Evolutionary conservation across 164 flowering plant species (phyloP).

Genomic region (Tetrastigma voinierianum): DNA sequence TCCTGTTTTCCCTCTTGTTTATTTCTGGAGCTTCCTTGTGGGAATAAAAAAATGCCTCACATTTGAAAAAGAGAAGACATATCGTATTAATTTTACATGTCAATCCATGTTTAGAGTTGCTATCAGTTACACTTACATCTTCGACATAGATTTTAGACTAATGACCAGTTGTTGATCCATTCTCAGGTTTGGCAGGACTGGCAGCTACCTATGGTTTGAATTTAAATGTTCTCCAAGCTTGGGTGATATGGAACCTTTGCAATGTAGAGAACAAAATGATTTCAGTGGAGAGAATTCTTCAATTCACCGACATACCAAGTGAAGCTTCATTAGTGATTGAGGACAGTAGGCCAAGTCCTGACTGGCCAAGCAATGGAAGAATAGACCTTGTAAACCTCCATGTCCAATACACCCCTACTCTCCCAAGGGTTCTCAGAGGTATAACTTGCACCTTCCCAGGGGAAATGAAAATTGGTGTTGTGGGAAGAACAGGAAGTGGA

Average conservation of each 20-base stretch:
- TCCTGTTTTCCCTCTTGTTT: slow-evolving; percentile 5
- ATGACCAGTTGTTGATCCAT: slow-evolving; percentile 3
- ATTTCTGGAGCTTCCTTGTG: background rate
- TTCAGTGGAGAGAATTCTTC: slow-evolving; percentile 79
- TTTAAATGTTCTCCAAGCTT: slow-evolving; percentile 73
- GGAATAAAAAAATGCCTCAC: no score
- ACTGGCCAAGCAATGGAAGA: slow-evolving; percentile 69
- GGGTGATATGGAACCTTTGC: slow-evolving; percentile 82
- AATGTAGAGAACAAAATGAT: slow-evolving; percentile 91
- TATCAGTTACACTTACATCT: no score
- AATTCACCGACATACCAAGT: slow-evolving; percentile 57
- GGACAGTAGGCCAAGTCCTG: slow-evolving; percentile 44
- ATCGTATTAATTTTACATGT: no score
- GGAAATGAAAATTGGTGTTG: slow-evolving; percentile 68
- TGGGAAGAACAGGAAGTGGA: slow-evolving; percentile 93
- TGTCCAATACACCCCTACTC: slow-evolving; percentile 55
- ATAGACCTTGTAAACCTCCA: slow-evolving; percentile 56
- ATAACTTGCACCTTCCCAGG: slow-evolving; percentile 71
- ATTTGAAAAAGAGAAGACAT: no score
- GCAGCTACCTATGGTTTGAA: slow-evolving; percentile 79
- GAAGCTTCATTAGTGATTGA: slow-evolving; percentile 74
- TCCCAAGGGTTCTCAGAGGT: slow-evolving; percentile 70
- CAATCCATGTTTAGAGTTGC: background rate
- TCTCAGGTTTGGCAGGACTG: slow-evolving; percentile 75
- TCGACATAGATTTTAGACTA: background rate